Base-by-base conservation (phyloP, 495 filamentous ascomycete genomes). In the Penicillium pulvis region DNA sequence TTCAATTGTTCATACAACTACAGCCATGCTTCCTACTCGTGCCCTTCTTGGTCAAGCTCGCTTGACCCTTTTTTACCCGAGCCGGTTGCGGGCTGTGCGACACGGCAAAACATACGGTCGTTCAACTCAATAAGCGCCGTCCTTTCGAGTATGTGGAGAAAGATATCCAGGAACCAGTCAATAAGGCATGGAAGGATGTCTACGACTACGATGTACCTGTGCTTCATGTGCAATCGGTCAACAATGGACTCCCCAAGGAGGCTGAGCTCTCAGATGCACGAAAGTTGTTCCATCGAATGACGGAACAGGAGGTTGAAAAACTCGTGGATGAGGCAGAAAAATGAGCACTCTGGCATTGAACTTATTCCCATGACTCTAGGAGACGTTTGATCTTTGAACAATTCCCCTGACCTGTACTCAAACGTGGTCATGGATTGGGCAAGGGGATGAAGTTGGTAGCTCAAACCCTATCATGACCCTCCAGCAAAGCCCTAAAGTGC, bases 151-250 rank as follows among this genome's bases (percentile, higher is more conserved):
- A 90, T 70, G 71, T 80, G n/a, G 90, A 96, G 69, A 78, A 90
- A 45, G 85, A 97, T 69, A 89, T 97, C 19, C 86, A 92, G 83
- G 77, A 78, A 31, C 77, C 82, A 0, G 83, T 77, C 41, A 80
- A 83, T 39, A 82, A 87, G 60, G 58, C 71, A 28, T 96, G 92
- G 92, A 89, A 84, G 65, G 81, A 88, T 67, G 70, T 90, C 14
- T 97, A 97, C 67, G 92, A 95, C 24, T 93, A 95, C 68, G 92
- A 97, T 67, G 88, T 91, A 1, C 92, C 92, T 3, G 92, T 97
- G 50, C 87, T 96, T 12, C 92, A 96, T 67, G 72, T 82, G 12
- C 77, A 83, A 36, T 65, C 73, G 11, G 65, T 80, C 28, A 67
- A 73, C 59, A 81, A 66, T 66, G 65, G 62, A 1, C 46, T 51